Evolutionary conservation across 2,329 filamentous ascomycete species (phyloP).

Genomic region (Verticillium nubilum): DNA sequence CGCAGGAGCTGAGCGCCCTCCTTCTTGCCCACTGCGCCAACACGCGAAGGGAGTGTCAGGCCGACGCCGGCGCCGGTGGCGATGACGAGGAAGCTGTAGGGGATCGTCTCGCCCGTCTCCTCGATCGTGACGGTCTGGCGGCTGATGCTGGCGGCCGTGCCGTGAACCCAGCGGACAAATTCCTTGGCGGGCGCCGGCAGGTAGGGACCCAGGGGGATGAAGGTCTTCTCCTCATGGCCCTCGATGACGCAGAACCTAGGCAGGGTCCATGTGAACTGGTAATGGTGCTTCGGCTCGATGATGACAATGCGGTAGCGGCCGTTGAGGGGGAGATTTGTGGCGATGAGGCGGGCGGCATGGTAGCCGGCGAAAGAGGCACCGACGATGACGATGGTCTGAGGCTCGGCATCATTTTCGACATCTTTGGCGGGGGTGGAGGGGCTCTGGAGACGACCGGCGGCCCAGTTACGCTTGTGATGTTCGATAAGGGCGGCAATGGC

Average conservation of each 20-base stretch:
- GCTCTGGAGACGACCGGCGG: constrained; percentile 3
- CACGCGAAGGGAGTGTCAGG: constrained; percentile 40
- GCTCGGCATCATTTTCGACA: constrained; percentile 6
- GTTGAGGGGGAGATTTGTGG: constrained; percentile 39
- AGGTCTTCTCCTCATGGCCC: constrained; percentile 53
- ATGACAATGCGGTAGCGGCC: constrained; percentile 45
- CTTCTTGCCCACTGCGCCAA: constrained; percentile 33
- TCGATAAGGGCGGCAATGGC: constrained; percentile 16
- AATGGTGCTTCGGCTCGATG: constrained; percentile 55
- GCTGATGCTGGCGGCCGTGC: constrained; percentile 31
- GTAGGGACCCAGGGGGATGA: constrained; percentile 50
- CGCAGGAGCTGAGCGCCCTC: constrained; percentile 37
- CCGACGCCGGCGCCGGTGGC: constrained; percentile 47
- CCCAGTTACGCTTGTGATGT: constrained; percentile 13
- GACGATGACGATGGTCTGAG: constrained; percentile 47
- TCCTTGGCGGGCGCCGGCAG: constrained; percentile 27
- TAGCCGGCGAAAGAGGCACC: constrained; percentile 55
- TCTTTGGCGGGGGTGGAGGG: constrained; percentile 8
- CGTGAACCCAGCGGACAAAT: constrained; percentile 33
- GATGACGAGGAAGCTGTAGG: constrained; percentile 51
- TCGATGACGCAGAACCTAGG: constrained; percentile 52
- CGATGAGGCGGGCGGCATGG: constrained; percentile 40
- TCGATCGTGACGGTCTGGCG: constrained; percentile 32
- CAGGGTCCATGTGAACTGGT: constrained; percentile 56
- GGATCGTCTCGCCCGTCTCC: constrained; percentile 34